Base-by-base conservation (phyloP, 768 basidiomycete species). In the Boletus rex-veris region DNA sequence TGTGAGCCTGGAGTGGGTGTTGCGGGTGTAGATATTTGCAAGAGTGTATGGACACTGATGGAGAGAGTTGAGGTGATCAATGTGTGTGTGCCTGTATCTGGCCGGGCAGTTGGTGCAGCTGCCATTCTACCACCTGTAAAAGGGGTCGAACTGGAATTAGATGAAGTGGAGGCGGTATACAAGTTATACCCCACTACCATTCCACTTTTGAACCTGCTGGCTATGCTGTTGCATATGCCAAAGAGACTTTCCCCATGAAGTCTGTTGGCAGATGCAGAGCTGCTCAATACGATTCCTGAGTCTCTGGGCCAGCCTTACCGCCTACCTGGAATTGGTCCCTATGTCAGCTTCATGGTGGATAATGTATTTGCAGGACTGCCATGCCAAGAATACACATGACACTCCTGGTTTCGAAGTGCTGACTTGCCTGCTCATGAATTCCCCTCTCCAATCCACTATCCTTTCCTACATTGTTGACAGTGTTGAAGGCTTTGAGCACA, bases 21-120 rank as follows among this genome's bases (percentile, higher is more conserved):
- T n/a, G n/a, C n/a, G n/a, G n/a, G n/a, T n/a, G n/a, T n/a, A n/a
- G n/a, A n/a, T n/a, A n/a, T n/a, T n/a, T n/a, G n/a, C n/a, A n/a
- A n/a, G n/a, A n/a, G n/a, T n/a, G n/a, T n/a, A n/a, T n/a, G n/a
- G n/a, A n/a, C n/a, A n/a, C n/a, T n/a, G n/a, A n/a, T n/a, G n/a
- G n/a, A n/a, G n/a, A n/a, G n/a, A n/a, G n/a, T n/a, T n/a, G 92
- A 94, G 63, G 84, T 94, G 33, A 90, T 86, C 68, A 90, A 90
- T 58, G 84, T 90, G 8, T 82, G 87, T 30, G 68, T 74, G 0
- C 52, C 75, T 5, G 75, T 77, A 15, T 58, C 70, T 1, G 62
- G 68, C 33, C 58, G 54, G 39, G 38, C 43, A 14, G 37, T 48
- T 31, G 61, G 58, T 62, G 74, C 24, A 69, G 77, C 39, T 40